phyloP scores from a whole-genome alignment of 495 filamentous ascomycete genomes.

The Xylaria castorea region DNA sequence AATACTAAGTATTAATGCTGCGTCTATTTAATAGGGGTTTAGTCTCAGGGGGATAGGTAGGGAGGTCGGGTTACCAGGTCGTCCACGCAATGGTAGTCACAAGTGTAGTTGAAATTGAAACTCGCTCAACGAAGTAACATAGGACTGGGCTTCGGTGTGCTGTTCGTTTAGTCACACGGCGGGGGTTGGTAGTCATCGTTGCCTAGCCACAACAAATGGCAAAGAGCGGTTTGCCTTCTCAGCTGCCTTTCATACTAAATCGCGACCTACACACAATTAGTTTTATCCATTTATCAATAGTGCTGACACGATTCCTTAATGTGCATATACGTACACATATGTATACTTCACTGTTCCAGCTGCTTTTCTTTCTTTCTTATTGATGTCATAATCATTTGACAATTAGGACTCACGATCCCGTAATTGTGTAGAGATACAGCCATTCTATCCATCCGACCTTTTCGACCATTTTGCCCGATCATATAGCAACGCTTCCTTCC shows the following conservation, averaged over 20 bases:
- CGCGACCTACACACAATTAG: background rate
- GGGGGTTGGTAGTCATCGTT: background rate
- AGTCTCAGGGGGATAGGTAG: background rate
- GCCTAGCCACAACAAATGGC: background rate
- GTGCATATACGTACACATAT: background rate
- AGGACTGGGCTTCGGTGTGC: background rate
- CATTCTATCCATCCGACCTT: background rate
- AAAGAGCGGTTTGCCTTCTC: background rate
- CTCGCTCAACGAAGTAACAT: background rate
- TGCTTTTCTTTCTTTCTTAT: background rate
- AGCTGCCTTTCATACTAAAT: background rate
- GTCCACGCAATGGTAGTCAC: background rate
- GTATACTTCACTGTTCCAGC: background rate
- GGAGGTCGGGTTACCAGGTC: background rate
- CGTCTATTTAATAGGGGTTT: background rate
- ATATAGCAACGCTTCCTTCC: background rate
- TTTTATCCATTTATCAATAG: background rate
- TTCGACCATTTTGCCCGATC: background rate
- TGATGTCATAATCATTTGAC: background rate
- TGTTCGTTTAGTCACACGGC: background rate
- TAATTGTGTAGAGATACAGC: background rate
- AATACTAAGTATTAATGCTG: background rate
- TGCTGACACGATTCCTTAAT: background rate
- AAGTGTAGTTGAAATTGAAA: background rate
- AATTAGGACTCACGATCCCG: background rate